phyloP scores from a whole-genome alignment of 192 early-diverging fungal genomes.

The Coemansia sp. region DNA sequence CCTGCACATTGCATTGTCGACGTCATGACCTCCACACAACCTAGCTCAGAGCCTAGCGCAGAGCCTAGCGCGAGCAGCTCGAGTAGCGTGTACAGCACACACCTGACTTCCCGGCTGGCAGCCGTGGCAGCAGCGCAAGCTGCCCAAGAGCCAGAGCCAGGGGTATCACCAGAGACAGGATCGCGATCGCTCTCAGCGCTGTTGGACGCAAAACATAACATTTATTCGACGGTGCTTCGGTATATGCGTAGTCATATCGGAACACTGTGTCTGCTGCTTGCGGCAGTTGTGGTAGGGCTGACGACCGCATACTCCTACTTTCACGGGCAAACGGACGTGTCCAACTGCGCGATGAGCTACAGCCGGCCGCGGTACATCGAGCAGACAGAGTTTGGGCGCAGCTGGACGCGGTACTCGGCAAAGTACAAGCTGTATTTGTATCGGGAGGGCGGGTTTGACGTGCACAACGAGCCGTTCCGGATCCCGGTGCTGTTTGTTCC shows the following conservation, averaged over 20 bases:
- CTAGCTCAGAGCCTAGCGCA: background rate
- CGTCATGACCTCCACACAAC: conserved; percentile 22
- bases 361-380: conserved; percentile 56
- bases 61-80: conserved; percentile 5
- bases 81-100: conserved; percentile 10
- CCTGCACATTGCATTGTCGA: conserved; percentile 34
- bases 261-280: conserved; percentile 14
- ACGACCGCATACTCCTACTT: conserved; percentile 61
- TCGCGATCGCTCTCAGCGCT: too few species aligned
- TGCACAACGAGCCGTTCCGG: conserved; percentile 53
- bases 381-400: conserved; percentile 37
- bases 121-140: background rate
- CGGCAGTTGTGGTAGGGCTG: conserved; percentile 13
- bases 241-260: background rate
- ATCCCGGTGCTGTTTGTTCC: conserved; percentile 93
- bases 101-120: background rate
- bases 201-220: background rate
- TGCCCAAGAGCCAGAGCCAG: background rate
- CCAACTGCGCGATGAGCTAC: conserved; percentile 57
- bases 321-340: conserved; percentile 58
- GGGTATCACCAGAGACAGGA: too few species aligned
- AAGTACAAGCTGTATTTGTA: conserved; percentile 81
- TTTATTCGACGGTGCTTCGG: background rate
- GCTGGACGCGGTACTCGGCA: conserved; percentile 57
- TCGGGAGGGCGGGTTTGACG: conserved; percentile 60